Percentiles rank a stretch among this genome's conserved stretches.
Evolutionary conservation across 176 grass and related monocot genomes (phyloP).

Genomic region (Themeda triandra): DNA sequence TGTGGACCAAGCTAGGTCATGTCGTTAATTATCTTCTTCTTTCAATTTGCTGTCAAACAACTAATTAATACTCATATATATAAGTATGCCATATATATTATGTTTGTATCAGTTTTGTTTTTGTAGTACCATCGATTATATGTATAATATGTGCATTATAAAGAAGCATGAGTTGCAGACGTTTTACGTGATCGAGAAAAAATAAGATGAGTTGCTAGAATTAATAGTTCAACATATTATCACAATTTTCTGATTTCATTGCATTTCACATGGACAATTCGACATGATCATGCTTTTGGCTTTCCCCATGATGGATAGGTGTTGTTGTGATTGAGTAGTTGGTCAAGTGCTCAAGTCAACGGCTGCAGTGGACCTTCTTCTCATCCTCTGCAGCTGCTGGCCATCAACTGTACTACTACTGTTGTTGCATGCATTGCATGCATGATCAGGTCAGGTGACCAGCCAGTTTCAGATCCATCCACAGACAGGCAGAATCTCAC

Average conservation of each 20-base stretch:
- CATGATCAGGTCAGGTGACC: background rate
- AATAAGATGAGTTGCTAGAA: background rate
- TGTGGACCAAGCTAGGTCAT: background rate
- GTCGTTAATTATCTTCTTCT: background rate
- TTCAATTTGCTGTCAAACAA: background rate
- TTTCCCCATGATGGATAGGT: background rate
- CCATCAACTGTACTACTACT: background rate
- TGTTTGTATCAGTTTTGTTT: background rate
- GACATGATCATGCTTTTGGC: no score
- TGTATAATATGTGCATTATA: background rate
- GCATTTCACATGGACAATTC: no score
- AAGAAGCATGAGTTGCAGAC: background rate
- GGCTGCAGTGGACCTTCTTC: background rate
- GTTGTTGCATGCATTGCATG: background rate
- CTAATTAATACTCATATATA: background rate
- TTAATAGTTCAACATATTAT: no score
- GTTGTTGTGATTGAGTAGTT: background rate
- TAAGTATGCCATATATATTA: background rate
- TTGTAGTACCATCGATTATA: no score
- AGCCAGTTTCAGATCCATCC: slow-evolving; percentile 4
- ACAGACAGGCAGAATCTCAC: slow-evolving; percentile 19
- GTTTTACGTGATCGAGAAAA: no score
- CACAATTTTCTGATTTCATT: background rate
- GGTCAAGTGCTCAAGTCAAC: slow-evolving; percentile 22
- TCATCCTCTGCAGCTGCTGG: background rate